Percentiles rank a stretch among this genome's conserved stretches.
These are phyloP conservation scores for Blastobotrys arbuscula DNA, from an alignment of 1,139 yeast species.

Conservation along the genomic window DNA sequence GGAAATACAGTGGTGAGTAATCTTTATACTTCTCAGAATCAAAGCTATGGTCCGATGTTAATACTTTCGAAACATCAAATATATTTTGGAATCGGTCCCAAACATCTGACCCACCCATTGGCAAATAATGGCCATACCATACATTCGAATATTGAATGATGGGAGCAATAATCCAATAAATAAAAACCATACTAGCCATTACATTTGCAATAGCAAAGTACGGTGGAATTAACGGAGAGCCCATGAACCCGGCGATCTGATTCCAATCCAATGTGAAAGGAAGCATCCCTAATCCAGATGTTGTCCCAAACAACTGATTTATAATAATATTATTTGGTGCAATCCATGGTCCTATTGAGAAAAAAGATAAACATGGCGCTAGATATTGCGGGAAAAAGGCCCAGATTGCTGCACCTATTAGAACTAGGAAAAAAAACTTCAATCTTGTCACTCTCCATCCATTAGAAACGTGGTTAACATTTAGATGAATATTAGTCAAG, in stretches of 20 bases:
- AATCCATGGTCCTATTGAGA: conserved; percentile 55
- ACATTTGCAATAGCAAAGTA: conserved; percentile 51
- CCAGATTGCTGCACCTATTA: conserved; percentile 43
- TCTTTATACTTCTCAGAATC: conserved; percentile 43
- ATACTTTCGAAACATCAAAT: conserved; percentile 44
- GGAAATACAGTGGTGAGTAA: conserved; percentile 57
- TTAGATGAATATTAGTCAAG: conserved; percentile 56
- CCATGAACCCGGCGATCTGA: conserved; percentile 50
- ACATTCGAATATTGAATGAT: conserved; percentile 46
- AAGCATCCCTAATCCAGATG: conserved; percentile 57
- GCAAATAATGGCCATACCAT: conserved; percentile 49
- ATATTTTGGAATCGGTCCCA: conserved; percentile 43
- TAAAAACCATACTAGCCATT: conserved; percentile 41
- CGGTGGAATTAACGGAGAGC: conserved; percentile 67
- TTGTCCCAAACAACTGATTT: conserved; percentile 57
- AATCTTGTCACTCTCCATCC: conserved; percentile 53
- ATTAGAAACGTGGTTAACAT: conserved; percentile 52
- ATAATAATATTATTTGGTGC: conserved; percentile 49
- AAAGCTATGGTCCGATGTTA: conserved; percentile 42
- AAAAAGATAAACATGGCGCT: conserved; percentile 46
- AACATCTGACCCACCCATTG: conserved; percentile 41
- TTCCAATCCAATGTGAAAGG: conserved; percentile 60
- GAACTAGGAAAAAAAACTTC: conserved; percentile 41
- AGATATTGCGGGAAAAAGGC: conserved; percentile 54
- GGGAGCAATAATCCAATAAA: conserved; percentile 44